Evolutionary conservation across 441 rosid species (phyloP), one percentile per base, ranked within the genome.

Genomic region (Eruca vesicaria): DNA sequence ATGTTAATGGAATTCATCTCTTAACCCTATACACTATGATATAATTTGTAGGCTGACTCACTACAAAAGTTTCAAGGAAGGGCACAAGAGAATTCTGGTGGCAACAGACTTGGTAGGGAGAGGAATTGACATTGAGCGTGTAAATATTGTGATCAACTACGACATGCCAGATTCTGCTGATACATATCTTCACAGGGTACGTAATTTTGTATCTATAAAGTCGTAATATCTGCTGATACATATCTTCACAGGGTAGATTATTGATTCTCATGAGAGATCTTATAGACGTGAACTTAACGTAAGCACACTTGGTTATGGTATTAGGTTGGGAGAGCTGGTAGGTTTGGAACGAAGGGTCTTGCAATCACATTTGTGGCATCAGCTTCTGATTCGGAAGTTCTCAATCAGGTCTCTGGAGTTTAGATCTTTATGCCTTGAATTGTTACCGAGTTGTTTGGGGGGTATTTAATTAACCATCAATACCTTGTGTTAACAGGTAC

Each of bases 121-220:
- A 63, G 98, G 98, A 36, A 96, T 96, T 64, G 98, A 96, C 82
- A 96, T 93, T 65, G 99, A 96, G 74, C 90, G 99, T 31, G 98
- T 96, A 10, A 96, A 96, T 80, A 96, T 96, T 50, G 99, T 96
- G 3, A 90, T 93, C 78, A 96, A 96, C 83, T 96, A 96, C 67
- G 97, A 93, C 82, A 96, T 96, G 99, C 99, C 98, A 7, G 97
- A 93, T 81, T 93, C 99, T 64, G 99, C 98, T 6, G 99, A 93
- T 66, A 95, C 99, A 3, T 95, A 95, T 58, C 87, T 95, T 26
- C 99, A 95, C 85, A 93, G 99, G 90, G 99, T 93, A 76, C n/a
- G 71, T 38, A 29, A 15, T 28, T 66, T 5, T 55, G 3, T 2
- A 45, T 6, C 20, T 55, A n/a, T 5, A 1, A 23, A 23, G 28